Evolutionary conservation across 2,329 filamentous ascomycete species (phyloP).

Genomic region (Fusarium decemcellulare): DNA sequence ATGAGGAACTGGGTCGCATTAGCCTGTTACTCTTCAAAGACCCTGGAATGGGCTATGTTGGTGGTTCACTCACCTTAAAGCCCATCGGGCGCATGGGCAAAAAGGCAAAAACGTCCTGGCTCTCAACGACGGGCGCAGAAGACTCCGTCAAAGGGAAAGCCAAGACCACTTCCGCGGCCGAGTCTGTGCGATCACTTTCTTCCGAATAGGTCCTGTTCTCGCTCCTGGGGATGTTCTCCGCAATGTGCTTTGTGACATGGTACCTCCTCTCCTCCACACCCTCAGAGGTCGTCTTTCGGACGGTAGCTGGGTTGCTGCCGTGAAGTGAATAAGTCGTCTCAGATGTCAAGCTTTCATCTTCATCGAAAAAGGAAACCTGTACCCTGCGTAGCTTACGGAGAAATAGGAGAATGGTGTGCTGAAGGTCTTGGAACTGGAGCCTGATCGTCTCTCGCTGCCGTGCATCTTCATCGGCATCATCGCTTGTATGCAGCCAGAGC

Average conservation of each 20-base stretch:
- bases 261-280: constrained; percentile 27
- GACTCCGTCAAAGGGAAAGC: constrained; percentile 59
- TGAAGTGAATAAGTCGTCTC: constrained; percentile 26
- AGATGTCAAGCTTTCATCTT: constrained; percentile 15
- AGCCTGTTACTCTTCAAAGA: background rate
- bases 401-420: constrained; percentile 59
- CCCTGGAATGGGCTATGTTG: too few relatives aligned
- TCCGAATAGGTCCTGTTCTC: constrained; percentile 53
- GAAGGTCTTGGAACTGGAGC: constrained; percentile 54
- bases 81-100: constrained; percentile 59
- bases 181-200: constrained; percentile 43
- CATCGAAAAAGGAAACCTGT: constrained; percentile 48
- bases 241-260: constrained; percentile 49
- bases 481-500: constrained; percentile 51
- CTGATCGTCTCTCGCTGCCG: constrained; percentile 44
- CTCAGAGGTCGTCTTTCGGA: constrained; percentile 10
- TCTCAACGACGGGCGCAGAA: constrained; percentile 52
- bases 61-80: constrained; percentile 54
- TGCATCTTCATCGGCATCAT: constrained; percentile 27
- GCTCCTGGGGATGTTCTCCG: constrained; percentile 48
- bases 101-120: constrained; percentile 62
- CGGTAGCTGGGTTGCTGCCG: constrained; percentile 12
- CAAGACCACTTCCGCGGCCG: constrained; percentile 55
- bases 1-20: constrained; percentile 57
- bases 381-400: constrained; percentile 56